phyloP scores from a whole-genome alignment of 257 asterid species.

The Plantago elongata region DNA sequence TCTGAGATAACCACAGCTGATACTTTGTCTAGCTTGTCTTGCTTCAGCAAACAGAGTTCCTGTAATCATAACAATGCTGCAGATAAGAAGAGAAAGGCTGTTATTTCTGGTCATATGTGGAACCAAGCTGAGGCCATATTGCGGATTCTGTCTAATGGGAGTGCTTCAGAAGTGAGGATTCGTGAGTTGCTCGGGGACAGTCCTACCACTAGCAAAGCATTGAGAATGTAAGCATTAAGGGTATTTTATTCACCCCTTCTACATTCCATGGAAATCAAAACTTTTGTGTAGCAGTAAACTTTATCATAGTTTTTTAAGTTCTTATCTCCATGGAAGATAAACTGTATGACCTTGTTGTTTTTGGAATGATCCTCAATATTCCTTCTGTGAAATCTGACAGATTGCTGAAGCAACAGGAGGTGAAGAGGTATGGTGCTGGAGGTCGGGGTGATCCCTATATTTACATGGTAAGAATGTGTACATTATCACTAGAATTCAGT shows the following conservation, averaged over 20 bases:
- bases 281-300: not conserved
- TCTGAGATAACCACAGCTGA: slow-evolving; percentile 44
- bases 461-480: slow-evolving; percentile 52
- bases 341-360: not conserved
- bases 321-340: slow-evolving; percentile 1
- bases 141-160: slow-evolving; percentile 51
- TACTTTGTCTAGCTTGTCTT: slow-evolving; percentile 47
- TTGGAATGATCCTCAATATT: not conserved
- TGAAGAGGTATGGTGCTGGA: slow-evolving; percentile 83
- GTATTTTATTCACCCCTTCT: no score
- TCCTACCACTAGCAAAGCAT: slow-evolving; percentile 98
- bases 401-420: slow-evolving; percentile 65
- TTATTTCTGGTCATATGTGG: slow-evolving; percentile 47
- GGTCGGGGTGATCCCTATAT: slow-evolving; percentile 81
- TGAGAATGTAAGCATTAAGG: slow-evolving; percentile 60
- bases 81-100: slow-evolving; percentile 33
- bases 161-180: slow-evolving; percentile 79
- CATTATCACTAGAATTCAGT: not conserved
- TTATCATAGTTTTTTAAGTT: not conserved
- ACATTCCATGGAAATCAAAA: not conserved
- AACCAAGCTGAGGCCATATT: slow-evolving; percentile 69
- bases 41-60: slow-evolving; percentile 39
- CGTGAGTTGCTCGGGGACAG: slow-evolving; percentile 88
- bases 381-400: slow-evolving; percentile 34
- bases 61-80: slow-evolving; percentile 15